Conservation (phyloP, 495 filamentous ascomycete species). For the Hyaloscypha finlandica region DNA sequence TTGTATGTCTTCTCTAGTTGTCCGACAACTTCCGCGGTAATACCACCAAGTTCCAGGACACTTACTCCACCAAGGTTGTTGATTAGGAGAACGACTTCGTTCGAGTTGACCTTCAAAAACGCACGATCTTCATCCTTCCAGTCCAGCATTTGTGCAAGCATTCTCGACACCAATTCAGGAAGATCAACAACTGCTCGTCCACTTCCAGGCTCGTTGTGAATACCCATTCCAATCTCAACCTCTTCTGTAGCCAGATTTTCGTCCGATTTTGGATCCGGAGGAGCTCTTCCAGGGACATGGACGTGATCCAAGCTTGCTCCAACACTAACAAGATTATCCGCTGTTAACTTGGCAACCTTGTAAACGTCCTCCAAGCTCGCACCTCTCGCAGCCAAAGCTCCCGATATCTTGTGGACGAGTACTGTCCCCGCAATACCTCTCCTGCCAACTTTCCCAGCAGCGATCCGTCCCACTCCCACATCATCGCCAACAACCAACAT, state of each 20-base stretch:
- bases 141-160: constrained; percentile 83
- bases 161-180: constrained; percentile 68
- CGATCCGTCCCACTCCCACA: constrained; percentile 82
- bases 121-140: constrained; percentile 75
- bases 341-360: constrained; percentile 67
- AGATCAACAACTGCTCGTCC: constrained; percentile 68
- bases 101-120: constrained; percentile 69
- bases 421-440: constrained; percentile 91
- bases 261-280: constrained; percentile 37
- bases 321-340: constrained; percentile 80
- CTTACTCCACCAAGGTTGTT: constrained; percentile 96
- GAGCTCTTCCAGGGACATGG: constrained; percentile 80
- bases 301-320: constrained; percentile 86
- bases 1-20: constrained; percentile 71
- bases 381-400: constrained; percentile 79
- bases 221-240: constrained; percentile 96
- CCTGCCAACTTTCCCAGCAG: constrained; percentile 87
- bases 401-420: constrained; percentile 84
- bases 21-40: constrained; percentile 81
- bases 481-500: constrained; percentile 97
- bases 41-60: constrained; percentile 83
- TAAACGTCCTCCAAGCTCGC: constrained; percentile 65
- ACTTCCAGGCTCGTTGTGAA: constrained; percentile 93
- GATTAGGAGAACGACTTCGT: constrained; percentile 73
- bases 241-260: constrained; percentile 66